Base-by-base conservation (phyloP, 371 early-diverging fungal species). In the Apophysomyces variabilis region DNA sequence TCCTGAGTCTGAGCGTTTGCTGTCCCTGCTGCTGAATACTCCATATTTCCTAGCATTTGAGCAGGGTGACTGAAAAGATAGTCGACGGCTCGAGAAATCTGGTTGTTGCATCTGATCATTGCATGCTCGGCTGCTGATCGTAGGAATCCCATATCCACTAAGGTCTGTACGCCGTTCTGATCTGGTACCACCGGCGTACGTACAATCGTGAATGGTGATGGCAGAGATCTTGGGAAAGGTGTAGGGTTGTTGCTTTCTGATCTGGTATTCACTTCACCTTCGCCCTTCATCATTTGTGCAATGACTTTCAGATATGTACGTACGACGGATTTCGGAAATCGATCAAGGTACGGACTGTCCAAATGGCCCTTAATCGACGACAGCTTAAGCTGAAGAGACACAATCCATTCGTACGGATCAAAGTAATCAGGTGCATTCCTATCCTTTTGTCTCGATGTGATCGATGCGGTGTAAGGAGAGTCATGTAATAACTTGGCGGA, bases 121-220 rank as follows among this genome's bases (percentile, higher is more conserved):
- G 97, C 97, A 37, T 80, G 82, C 67, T 92, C 93, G 0, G 96
- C 94, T 4, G 92, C 91, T 3, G 82, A 76, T n/a, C 92, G 83
- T 5, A 90, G 81, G 75, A 96, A 98, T 0, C 98, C 98, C 95
- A 97, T 95, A 38, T 93, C 92, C 7, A 90, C 78, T 12, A 98
- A 75, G 26, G 88, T 88, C 21, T 89, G 86, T 14, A 97, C 85
- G 57, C 84, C 82, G 8, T 82, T 85, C 38, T 85, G 84, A 72
- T 93, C 89, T 5, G 79, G 86, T 3, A 76, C 70, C 1, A 75
- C 67, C 21, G 80, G 76, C 4, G 76, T 50, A 37, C 78, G 82
- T 35, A 77, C 60, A 11, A 75, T 54, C 4, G 69, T 66, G 21
- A 83, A 83, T 9, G 79, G 76, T 1, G 83, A 80, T 7, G 71